Evolutionary conservation across 768 basidiomycete species (phyloP).

Genomic region (Phanerochaete carnosa): DNA sequence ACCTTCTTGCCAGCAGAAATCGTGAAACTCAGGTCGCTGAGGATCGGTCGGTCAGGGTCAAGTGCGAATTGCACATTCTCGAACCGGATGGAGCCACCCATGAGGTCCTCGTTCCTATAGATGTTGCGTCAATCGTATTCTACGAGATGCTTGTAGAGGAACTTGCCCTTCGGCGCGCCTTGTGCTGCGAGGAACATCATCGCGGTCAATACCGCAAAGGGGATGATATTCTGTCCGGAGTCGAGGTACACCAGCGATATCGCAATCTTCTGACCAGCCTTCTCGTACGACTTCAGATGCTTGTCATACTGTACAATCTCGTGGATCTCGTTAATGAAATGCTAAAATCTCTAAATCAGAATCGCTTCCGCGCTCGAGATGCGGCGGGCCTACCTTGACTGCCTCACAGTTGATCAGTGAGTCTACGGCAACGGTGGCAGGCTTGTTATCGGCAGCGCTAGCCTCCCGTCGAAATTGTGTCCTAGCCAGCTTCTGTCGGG

Average conservation of each 20-base stretch:
- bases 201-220: slow-evolving; percentile 86
- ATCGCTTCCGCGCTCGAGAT: not conserved
- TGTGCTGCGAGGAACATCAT: slow-evolving; percentile 98
- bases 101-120: slow-evolving; percentile 91
- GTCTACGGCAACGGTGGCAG: slow-evolving; percentile 91
- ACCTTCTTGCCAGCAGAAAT: slow-evolving; percentile 96
- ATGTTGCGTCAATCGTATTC: not conserved
- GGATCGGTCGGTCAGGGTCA: slow-evolving; percentile 89
- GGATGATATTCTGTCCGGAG: slow-evolving; percentile 96
- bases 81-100: slow-evolving; percentile 87
- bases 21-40: slow-evolving; percentile 81
- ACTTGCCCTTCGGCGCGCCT: slow-evolving; percentile 76
- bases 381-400: slow-evolving; percentile 74
- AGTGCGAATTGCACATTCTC: slow-evolving; percentile 92
- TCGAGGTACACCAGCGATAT: slow-evolving; percentile 92
- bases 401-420: slow-evolving; percentile 98
- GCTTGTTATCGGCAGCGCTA: slow-evolving; percentile 95
- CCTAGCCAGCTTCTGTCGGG: slow-evolving; percentile 35
- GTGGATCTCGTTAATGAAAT: slow-evolving; percentile 95
- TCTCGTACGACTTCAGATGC: slow-evolving; percentile 83
- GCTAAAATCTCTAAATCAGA: slow-evolving; percentile 40
- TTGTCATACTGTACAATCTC: slow-evolving; percentile 92
- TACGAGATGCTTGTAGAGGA: too few species aligned
- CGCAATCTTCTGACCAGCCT: slow-evolving; percentile 90
- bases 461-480: slow-evolving; percentile 93